Evolutionary conservation across 2,329 filamentous ascomycete species (phyloP).

Genomic region (Pseudogymnoascus sp.): DNA sequence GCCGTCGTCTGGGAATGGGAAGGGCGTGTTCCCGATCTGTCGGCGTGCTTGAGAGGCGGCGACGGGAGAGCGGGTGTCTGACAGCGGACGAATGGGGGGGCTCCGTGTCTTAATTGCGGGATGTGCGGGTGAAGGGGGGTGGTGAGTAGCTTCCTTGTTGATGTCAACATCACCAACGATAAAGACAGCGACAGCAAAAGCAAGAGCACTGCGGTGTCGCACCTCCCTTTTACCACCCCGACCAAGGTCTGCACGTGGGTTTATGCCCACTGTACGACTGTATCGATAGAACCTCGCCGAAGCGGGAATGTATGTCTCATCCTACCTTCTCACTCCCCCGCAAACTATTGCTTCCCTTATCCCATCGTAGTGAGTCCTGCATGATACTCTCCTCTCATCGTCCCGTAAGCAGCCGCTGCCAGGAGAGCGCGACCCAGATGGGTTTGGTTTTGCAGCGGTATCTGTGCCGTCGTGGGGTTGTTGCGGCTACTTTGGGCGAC

Average conservation of each 20-base stretch:
- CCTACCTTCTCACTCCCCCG: neutral
- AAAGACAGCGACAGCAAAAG: neutral
- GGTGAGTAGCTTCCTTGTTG: neutral
- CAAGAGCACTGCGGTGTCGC: neutral
- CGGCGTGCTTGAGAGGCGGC: slow-evolving; percentile 1
- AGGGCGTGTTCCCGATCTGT: neutral
- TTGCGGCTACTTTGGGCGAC: neutral
- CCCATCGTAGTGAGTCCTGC: slow-evolving; percentile 2
- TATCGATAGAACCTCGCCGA: neutral
- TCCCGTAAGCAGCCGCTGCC: neutral
- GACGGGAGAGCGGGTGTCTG: neutral
- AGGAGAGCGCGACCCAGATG: neutral
- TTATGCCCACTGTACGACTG: neutral
- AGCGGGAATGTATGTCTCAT: neutral
- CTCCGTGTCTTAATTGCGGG: neutral
- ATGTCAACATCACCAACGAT: neutral
- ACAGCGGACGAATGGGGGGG: neutral
- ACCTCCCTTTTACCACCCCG: neutral
- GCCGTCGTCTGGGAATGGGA: neutral
- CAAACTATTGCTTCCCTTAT: neutral
- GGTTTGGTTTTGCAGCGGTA: neutral
- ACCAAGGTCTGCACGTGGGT: neutral
- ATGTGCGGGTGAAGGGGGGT: neutral
- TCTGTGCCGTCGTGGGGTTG: neutral
- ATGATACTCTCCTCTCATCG: neutral